Conservation (phyloP, 192 early-diverging fungal species). For the Chytriomyces sp. region DNA sequence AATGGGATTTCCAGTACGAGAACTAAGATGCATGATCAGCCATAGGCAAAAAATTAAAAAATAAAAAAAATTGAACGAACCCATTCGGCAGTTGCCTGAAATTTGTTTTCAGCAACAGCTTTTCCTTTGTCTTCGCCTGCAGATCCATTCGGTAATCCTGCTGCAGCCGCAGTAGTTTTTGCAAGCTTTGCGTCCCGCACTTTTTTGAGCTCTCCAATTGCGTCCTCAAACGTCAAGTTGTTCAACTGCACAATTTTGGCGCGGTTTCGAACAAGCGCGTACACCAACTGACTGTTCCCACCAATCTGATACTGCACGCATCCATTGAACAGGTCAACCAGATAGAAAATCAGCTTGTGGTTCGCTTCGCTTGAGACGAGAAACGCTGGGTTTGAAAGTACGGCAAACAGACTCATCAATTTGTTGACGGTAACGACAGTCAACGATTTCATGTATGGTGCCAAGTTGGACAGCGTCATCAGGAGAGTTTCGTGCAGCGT, state of each 20-base stretch:
- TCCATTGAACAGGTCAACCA: conserved; percentile 83
- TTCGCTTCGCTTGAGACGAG: conserved; percentile 80
- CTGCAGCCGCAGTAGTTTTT: neutral
- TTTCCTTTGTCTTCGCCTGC: neutral
- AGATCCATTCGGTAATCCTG: neutral
- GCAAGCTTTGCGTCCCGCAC: conserved; percentile 57
- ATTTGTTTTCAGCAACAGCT: conserved; percentile 57
- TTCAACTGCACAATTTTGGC: conserved; percentile 71
- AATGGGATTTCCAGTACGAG: conserved; percentile 66
- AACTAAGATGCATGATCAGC: conserved; percentile 43
- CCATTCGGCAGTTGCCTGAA: conserved; percentile 75
- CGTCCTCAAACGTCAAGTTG: conserved; percentile 70
- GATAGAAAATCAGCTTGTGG: conserved; percentile 72
- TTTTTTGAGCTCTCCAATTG: conserved; percentile 63
- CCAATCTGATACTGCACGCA: conserved; percentile 82
- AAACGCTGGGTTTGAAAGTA: conserved; percentile 78
- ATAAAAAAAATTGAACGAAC: conserved; percentile 49
- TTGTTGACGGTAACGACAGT: conserved; percentile 74
- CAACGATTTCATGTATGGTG: conserved; percentile 79
- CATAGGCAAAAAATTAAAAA: conserved; percentile 30
- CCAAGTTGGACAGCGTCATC: conserved; percentile 79
- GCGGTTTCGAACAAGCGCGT: conserved; percentile 78
- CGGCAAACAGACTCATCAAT: conserved; percentile 74
- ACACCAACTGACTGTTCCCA: conserved; percentile 82
- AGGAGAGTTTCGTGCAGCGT: conserved; percentile 80